Base-by-base conservation (phyloP, 768 basidiomycete species). In the Suillus lakei region DNA sequence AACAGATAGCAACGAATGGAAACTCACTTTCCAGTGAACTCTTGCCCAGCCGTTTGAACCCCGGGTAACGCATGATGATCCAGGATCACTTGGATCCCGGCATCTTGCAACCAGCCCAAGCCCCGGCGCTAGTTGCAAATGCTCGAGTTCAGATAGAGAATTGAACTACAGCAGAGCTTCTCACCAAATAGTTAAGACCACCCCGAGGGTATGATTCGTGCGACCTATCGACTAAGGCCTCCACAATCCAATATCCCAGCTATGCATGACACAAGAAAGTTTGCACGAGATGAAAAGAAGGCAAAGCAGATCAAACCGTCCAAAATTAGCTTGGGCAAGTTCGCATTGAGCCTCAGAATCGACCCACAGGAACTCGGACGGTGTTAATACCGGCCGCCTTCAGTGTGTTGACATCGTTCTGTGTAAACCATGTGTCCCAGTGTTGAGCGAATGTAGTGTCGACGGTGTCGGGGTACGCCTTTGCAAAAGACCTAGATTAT, bases 181-280 rank as follows among this genome's bases (percentile, higher is more conserved):
- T 60, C 66, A 91, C 92, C 41, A 94, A 81, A 59, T 88, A 84
- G 4, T 70, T 62, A 39, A 94, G 81, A 34, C 92, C 92, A 23
- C 92, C 92, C 41, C 85, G 83, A 16, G 91, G 89, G 72, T 83
- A 93, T 54, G 81, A 84, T 72, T 93, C 92, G 2, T 77, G 79
- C 1, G 70, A 69, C 5, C 88, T 82, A 72, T 93, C 72, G 0
- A 93, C 92, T 9, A 94, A 78, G 4, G 80, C 82, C 72, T 94
- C 92, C 9, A 94, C 79, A 55, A 93, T 88, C 92, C 92, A 94
- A 73, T 90, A 94, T 0, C 92, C 92, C 46, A 93, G 85, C 91
- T 92, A n/a, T 8, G 8, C 53, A 12, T 41, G 5, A 13, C 26
- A 51, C 38, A 55, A 16, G 51, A 23, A 21, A 32, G 18, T 43